phyloP scores from a whole-genome alignment of 2,329 filamentous ascomycete species.

The Alternaria brassicae region DNA sequence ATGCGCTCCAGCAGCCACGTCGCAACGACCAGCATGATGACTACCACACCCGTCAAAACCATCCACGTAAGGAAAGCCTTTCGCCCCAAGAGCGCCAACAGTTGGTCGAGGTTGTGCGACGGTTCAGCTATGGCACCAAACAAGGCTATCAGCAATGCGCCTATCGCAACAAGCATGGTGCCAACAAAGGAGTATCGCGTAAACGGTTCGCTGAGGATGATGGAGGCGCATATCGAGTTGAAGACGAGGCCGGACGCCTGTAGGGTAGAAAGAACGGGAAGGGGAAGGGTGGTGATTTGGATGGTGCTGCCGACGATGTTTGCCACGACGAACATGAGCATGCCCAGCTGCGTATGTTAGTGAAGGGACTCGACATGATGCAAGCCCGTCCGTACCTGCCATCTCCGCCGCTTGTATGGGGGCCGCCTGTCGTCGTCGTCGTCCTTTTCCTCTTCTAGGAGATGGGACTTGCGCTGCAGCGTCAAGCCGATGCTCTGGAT shows the following conservation, averaged over 20 bases:
- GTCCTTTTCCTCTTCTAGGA: conserved; percentile 94
- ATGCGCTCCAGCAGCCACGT: conserved; percentile 49
- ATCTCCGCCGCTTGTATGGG: conserved; percentile 86
- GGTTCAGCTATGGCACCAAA: conserved; percentile 95
- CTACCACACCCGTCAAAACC: conserved; percentile 76
- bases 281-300: conserved; percentile 93
- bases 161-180: conserved; percentile 83
- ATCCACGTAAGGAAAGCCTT: conserved; percentile 89
- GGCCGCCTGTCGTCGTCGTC: conserved; percentile 79
- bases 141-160: conserved; percentile 89
- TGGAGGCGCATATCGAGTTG: conserved; percentile 95
- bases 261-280: conserved; percentile 92
- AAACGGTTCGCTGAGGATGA: conserved; percentile 92
- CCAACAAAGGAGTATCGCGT: conserved; percentile 91
- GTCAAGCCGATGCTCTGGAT: conserved; percentile 95
- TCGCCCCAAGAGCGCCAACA: conserved; percentile 76
- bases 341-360: conserved; percentile 67
- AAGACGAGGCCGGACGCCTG: conserved; percentile 93
- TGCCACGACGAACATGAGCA: conserved; percentile 95
- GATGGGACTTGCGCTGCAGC: conserved; percentile 95
- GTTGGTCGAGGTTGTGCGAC: conserved; percentile 83
- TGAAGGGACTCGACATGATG: background rate
- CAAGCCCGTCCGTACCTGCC: conserved; percentile 68
- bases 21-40: conserved; percentile 69
- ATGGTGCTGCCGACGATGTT: conserved; percentile 95